Conservation (phyloP, 345 rosid genomes). For the Brassica rapa region DNA sequence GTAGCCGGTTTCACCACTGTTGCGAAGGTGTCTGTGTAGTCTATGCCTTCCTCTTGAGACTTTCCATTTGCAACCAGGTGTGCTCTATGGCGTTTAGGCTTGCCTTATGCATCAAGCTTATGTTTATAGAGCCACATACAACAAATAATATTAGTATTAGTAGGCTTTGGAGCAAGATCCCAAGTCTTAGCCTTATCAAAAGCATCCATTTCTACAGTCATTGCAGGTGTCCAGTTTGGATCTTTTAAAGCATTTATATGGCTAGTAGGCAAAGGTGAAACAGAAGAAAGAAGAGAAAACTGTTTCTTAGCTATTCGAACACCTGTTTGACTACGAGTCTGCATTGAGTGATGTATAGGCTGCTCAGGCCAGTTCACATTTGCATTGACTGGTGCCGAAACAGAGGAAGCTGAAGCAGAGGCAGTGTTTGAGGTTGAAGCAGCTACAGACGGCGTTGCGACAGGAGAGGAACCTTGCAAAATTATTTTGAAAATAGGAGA, state of each 20-base stretch:
- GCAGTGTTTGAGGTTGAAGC: no score
- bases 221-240: neutral
- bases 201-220: neutral
- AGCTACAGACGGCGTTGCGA: no score
- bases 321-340: no score
- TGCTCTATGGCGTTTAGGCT: neutral
- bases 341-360: no score
- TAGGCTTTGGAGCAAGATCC: neutral
- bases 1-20: neutral
- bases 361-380: no score
- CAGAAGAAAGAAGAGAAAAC: no score
- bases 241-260: neutral
- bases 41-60: neutral
- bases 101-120: neutral
- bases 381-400: no score
- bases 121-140: neutral
- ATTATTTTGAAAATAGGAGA: no score
- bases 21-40: neutral
- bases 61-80: neutral
- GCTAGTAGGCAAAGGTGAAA: no score
- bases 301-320: no score
- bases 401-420: no score
- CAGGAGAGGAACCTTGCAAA: no score
- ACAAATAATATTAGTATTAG: neutral
- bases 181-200: neutral